Conservation (phyloP, 495 filamentous ascomycete species). For the Evansstolkia leycettana region DNA sequence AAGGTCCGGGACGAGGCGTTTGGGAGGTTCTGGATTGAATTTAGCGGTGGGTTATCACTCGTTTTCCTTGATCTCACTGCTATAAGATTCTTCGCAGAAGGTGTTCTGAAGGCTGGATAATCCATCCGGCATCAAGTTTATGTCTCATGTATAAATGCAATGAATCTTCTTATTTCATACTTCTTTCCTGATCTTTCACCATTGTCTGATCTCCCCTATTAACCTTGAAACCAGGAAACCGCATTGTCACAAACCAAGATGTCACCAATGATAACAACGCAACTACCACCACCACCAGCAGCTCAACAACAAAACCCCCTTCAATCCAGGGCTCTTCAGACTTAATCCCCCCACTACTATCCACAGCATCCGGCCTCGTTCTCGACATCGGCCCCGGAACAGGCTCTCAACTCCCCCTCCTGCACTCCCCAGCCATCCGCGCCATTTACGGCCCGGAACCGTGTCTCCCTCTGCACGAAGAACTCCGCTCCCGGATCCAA, state of each 20-base stretch:
- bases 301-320: conserved; percentile 3
- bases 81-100: neutral
- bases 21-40: conserved; percentile 30
- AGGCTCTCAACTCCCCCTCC: conserved; percentile 33
- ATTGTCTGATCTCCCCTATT: too few species aligned
- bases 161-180: too few species aligned
- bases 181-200: too few species aligned
- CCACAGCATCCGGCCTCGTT: conserved; percentile 23
- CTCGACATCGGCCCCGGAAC: conserved; percentile 40
- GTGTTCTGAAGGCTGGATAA: too few species aligned
- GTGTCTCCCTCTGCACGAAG: conserved; percentile 40
- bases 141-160: too few species aligned
- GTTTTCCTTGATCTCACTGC: neutral
- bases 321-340: conserved; percentile 12
- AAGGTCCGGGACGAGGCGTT: conserved; percentile 31
- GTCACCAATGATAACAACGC: conserved; percentile 2
- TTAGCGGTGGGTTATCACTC: conserved; percentile 16
- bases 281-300: conserved; percentile 1
- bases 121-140: too few species aligned
- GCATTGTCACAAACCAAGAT: too few species aligned
- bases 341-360: conserved; percentile 28
- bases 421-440: conserved; percentile 31
- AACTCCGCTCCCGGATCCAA: conserved; percentile 31
- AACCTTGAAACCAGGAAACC: too few species aligned
- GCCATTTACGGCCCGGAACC: conserved; percentile 60